These are phyloP conservation scores for Ceratonia siliqua DNA, from an alignment of 306 rosid species.

Conservation along the genomic window DNA sequence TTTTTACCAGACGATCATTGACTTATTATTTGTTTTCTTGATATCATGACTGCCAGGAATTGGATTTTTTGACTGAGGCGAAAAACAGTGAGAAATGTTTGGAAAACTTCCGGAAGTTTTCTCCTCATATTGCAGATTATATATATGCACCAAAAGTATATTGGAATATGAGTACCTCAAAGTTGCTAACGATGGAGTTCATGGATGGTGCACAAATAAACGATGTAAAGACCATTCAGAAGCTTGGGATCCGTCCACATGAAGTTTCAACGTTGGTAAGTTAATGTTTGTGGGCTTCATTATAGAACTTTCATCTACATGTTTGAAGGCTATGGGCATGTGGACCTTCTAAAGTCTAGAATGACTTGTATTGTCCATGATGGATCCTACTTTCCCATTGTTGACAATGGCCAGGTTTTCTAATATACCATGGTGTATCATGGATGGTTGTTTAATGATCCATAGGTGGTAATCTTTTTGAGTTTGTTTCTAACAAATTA, in stretches of 20 bases:
- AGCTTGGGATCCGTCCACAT: constrained; percentile 68
- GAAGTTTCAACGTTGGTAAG: constrained; percentile 91
- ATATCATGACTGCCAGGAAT: constrained; percentile 65
- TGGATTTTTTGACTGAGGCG: constrained; percentile 83
- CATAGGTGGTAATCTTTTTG: constrained; percentile 5
- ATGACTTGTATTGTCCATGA: neutral
- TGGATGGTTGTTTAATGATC: constrained; percentile 4
- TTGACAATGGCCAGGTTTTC: neutral
- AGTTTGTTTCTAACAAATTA: neutral
- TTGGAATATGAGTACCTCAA: constrained; percentile 86
- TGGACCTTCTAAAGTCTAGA: neutral
- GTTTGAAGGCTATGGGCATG: neutral
- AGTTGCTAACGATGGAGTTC: constrained; percentile 92
- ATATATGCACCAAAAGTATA: constrained; percentile 85
- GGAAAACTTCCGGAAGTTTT: constrained; percentile 77
- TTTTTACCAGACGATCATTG: constrained; percentile 7
- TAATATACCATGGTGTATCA: neutral
- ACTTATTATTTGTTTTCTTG: constrained; percentile 32
- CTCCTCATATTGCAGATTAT: constrained; percentile 87
- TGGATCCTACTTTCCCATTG: neutral
- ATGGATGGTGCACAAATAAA: constrained; percentile 83
- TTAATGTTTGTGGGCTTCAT: constrained; percentile 30
- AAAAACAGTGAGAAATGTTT: constrained; percentile 89
- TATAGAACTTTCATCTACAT: neutral
- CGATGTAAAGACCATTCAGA: constrained; percentile 67